Base-by-base conservation (phyloP, 1,284 basidiomycete genomes). In the Marasmius fiardii region DNA sequence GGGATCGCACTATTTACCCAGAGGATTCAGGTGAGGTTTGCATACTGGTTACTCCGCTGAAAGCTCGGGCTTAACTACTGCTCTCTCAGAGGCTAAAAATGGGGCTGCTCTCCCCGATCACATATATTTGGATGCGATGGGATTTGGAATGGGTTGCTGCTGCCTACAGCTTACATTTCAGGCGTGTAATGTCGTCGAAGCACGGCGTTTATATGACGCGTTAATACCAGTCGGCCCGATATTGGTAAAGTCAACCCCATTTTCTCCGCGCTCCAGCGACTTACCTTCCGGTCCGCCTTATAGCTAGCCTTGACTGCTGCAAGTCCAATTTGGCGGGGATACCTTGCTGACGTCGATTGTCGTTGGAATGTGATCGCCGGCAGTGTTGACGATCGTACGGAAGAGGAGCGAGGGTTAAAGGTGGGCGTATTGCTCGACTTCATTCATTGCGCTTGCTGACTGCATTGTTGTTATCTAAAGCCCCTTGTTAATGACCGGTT, bases 121-220 rank as follows among this genome's bases (percentile, higher is more conserved):
- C 71, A 95, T 99, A 63, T 99, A 99, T 71, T 85, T 99, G 80
- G 97, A 99, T 71, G 95, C 97, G 1, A 98, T 98, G 97, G 96
- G 95, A 23, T 99, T 99, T 71, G 97, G 97, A 44, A 99, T 98
- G 96, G 97, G 97, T 2, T 98, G 96, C 67, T 97, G 93, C 67
- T 99, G 97, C 72, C 77, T 99, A 51, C 97, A 99, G 68, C 82
- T 99, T 61, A 99, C 97, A 3, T 98, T 99, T 76, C 97, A 99
- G 71, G 91, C 95, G 0, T 96, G 92, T 72, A 93, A 94, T 70
- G 86, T 99, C 26, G 79, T 83, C 43, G 95, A 99, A 70, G 96
- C 97, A 4, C 81, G 94, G 63, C 79, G 90, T 51, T 84, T 98
- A 68, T 99, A 99, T 69, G 97, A 99, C 70, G 92, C 92, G 23